A percentile compares a stretch with the other conserved stretches of the same genome.
These are phyloP conservation scores for Colletotrichum tofieldiae DNA, from an alignment of 2,329 filamentous ascomycete species.

Conservation along the genomic window DNA sequence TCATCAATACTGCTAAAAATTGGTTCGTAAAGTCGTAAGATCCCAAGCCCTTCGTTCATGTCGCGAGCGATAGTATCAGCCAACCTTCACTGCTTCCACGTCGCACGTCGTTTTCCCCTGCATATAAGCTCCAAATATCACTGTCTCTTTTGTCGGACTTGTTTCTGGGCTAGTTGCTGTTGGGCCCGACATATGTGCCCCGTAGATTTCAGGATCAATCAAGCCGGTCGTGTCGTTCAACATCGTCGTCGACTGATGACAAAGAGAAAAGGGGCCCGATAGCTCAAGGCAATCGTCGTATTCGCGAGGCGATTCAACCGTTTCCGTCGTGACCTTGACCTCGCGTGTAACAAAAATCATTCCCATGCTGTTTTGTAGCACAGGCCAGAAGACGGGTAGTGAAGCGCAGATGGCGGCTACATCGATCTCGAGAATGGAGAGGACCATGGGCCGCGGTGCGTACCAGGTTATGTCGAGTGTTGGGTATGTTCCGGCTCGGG, in stretches of 20 bases:
- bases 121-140: constrained; percentile 28
- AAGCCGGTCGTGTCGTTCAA: constrained; percentile 5
- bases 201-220: not conserved
- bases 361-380: constrained; percentile 49
- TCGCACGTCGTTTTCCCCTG: constrained; percentile 25
- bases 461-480: constrained; percentile 56
- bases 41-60: not conserved
- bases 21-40: not conserved
- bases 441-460: constrained; percentile 50
- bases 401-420: constrained; percentile 39
- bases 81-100: not conserved
- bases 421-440: constrained; percentile 54
- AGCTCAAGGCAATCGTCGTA: constrained; percentile 30
- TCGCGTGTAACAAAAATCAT: constrained; percentile 56
- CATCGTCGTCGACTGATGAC: constrained; percentile 11
- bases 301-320: constrained; percentile 9
- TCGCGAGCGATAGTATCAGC: not conserved
- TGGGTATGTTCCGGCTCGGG: constrained; percentile 52
- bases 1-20: not conserved
- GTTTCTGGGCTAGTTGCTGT: not conserved
- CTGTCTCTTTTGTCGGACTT: not conserved
- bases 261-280: not conserved
- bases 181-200: too few species aligned
- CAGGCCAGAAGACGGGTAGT: constrained; percentile 40
- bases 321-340: constrained; percentile 46